phyloP scores from a whole-genome alignment of 495 filamentous ascomycete species.

The Coniosporium apollinis region DNA sequence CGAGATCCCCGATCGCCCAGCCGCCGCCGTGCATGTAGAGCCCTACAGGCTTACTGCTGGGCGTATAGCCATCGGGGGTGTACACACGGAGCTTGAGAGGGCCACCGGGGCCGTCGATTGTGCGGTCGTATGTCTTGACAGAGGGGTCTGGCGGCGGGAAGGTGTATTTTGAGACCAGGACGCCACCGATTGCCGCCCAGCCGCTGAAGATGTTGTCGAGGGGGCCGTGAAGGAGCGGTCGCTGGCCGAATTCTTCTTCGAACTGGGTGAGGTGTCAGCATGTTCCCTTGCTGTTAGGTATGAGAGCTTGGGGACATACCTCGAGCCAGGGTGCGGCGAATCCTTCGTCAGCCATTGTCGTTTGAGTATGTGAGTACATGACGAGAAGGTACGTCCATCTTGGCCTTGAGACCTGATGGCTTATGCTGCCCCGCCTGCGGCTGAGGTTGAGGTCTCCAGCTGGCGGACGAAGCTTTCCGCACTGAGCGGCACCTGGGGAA shows the following conservation, averaged over 20 bases:
- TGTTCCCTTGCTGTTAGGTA: background rate
- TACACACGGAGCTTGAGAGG: constrained; percentile 11
- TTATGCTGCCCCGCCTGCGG: no score
- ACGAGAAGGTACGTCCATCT: no score
- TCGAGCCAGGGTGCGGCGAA: constrained; percentile 12
- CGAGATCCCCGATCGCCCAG: constrained; percentile 4
- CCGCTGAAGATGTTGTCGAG: constrained; percentile 7
- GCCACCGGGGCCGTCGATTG: background rate
- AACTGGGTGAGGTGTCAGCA: constrained; percentile 9
- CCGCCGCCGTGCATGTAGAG: constrained; percentile 8
- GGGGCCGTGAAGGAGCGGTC: constrained; percentile 10
- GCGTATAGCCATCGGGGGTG: constrained; percentile 9
- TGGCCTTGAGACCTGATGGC: no score
- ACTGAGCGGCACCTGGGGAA: no score
- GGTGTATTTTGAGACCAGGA: constrained; percentile 9
- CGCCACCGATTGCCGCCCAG: constrained; percentile 7
- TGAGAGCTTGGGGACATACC: constrained; percentile 2
- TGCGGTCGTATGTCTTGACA: constrained; percentile 3
- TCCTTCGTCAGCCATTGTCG: constrained; percentile 9
- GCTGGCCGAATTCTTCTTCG: constrained; percentile 12
- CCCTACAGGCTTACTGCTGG: background rate
- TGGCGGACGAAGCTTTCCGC: no score
- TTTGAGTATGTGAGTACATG: no score
- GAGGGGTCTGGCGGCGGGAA: constrained; percentile 11
- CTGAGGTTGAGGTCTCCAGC: no score